Percentiles rank a stretch among this genome's conserved stretches.
These are phyloP conservation scores for Thermochaetoides dissita DNA, from an alignment of 2,329 filamentous ascomycete species.

Conservation along the genomic window DNA sequence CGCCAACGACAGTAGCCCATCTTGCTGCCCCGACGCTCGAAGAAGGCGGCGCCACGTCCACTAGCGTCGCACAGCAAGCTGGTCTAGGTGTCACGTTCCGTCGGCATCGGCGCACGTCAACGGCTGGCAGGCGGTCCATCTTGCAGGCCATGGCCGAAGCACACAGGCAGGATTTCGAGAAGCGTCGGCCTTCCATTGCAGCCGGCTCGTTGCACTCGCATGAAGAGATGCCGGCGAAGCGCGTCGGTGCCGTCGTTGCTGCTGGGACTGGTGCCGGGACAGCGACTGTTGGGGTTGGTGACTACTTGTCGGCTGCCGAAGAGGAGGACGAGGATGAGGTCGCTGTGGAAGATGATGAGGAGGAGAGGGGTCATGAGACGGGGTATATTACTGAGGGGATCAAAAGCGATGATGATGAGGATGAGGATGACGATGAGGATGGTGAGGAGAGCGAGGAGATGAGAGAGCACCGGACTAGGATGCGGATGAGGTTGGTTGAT, in stretches of 20 bases:
- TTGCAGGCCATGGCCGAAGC: slow-evolving; percentile 63
- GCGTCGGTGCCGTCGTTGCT: background rate
- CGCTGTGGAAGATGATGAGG: slow-evolving; percentile 7
- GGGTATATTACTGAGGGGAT: background rate
- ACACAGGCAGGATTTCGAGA: slow-evolving; percentile 84
- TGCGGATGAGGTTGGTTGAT: slow-evolving; percentile 11
- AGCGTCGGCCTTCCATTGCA: slow-evolving; percentile 36
- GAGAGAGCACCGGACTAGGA: slow-evolving; percentile 16
- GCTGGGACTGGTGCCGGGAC: background rate
- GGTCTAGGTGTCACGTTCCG: slow-evolving; percentile 12
- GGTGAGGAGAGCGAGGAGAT: slow-evolving; percentile 13
- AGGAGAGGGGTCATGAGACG: slow-evolving; percentile 14
- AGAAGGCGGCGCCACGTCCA: slow-evolving; percentile 5
- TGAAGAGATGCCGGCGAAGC: slow-evolving; percentile 1
- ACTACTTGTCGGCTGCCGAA: slow-evolving; percentile 1
- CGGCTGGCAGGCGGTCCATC: slow-evolving; percentile 26
- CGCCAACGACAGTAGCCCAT: too few species aligned
- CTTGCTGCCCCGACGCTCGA: background rate
- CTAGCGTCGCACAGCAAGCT: background rate
- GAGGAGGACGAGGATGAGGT: slow-evolving; percentile 6
- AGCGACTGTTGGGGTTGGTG: slow-evolving; percentile 3
- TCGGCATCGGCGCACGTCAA: slow-evolving; percentile 20
- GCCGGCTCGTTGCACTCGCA: slow-evolving; percentile 16
- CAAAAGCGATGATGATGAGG: slow-evolving; percentile 21
- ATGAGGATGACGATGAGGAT: slow-evolving; percentile 15